Conservation (phyloP, 768 basidiomycete species). For the Kwoniella sp. region DNA sequence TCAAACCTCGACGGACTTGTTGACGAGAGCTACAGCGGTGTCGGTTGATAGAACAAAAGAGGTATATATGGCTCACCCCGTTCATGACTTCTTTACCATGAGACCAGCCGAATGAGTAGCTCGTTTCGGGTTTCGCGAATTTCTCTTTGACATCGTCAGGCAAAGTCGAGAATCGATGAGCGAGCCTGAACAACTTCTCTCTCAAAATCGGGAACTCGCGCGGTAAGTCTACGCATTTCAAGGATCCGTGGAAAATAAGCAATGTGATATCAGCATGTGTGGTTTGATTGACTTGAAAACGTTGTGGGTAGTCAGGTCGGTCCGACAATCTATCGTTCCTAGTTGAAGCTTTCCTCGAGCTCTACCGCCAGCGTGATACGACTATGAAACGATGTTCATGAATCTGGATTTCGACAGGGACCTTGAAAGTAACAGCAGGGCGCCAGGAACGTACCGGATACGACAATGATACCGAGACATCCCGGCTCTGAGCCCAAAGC, state of each 20-base stretch:
- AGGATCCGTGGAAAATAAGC: not conserved
- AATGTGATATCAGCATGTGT: not conserved
- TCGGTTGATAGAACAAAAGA: not conserved
- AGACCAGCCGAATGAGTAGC: conserved; percentile 97
- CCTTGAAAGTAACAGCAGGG: not conserved
- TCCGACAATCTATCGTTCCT: no score
- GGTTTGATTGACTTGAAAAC: no score
- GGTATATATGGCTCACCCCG: conserved; percentile 63
- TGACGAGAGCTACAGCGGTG: no score
- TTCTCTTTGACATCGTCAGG: conserved; percentile 69
- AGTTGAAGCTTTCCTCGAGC: no score
- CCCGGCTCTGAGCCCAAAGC: conserved; percentile 50
- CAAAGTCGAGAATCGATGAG: conserved; percentile 73
- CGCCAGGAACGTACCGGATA: conserved; percentile 35
- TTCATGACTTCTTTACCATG: conserved; percentile 99
- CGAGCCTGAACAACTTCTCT: conserved; percentile 71
- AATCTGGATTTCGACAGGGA: not conserved
- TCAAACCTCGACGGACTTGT: no score
- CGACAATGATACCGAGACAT: conserved; percentile 50
- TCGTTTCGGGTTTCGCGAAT: conserved; percentile 70
- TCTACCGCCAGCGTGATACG: no score
- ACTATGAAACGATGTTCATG: no score
- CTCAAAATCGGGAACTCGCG: conserved; percentile 65
- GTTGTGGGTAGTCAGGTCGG: no score
- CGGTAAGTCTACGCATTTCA: conserved; percentile 57